These are phyloP conservation scores for Carex pumila DNA, from an alignment of 176 grass and related monocot species.

Conservation along the genomic window DNA sequence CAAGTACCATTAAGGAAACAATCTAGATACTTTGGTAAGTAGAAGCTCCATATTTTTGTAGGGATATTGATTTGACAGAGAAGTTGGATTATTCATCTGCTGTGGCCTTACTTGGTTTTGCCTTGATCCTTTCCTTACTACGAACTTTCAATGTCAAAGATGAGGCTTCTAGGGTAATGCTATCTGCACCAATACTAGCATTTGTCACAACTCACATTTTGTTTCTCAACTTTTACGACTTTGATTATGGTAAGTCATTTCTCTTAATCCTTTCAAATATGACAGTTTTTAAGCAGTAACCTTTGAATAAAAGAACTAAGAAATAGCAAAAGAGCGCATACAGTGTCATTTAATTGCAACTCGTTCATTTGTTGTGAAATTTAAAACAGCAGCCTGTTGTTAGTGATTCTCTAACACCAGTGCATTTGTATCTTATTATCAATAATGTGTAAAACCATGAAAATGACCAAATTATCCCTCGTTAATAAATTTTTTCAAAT, in stretches of 20 bases:
- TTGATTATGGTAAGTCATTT: slow-evolving; percentile 65
- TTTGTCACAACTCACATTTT: slow-evolving; percentile 95
- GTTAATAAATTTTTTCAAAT: background rate
- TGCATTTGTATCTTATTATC: background rate
- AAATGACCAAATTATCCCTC: background rate
- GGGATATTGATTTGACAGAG: slow-evolving; percentile 91
- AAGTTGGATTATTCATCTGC: slow-evolving; percentile 94
- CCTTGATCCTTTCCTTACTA: slow-evolving; percentile 73
- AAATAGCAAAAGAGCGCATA: background rate
- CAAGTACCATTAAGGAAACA: background rate
- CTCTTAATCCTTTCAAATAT: background rate
- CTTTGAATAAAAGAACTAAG: background rate
- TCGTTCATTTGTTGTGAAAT: background rate
- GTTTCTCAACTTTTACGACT: slow-evolving; percentile 90
- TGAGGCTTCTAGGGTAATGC: slow-evolving; percentile 94
- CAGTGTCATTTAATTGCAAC: background rate
- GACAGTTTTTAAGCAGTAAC: background rate
- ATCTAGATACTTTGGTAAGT: background rate
- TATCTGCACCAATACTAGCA: slow-evolving; percentile 81
- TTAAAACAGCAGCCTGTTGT: background rate
- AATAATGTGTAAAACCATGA: background rate
- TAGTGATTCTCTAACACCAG: background rate
- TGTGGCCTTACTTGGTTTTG: slow-evolving; percentile 75
- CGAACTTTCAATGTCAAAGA: slow-evolving; percentile 81
- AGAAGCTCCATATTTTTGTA: slow-evolving; percentile 23